These are phyloP conservation scores for Xylariaceae sp. DNA, from an alignment of 2,329 filamentous ascomycete species.

Conservation along the genomic window DNA sequence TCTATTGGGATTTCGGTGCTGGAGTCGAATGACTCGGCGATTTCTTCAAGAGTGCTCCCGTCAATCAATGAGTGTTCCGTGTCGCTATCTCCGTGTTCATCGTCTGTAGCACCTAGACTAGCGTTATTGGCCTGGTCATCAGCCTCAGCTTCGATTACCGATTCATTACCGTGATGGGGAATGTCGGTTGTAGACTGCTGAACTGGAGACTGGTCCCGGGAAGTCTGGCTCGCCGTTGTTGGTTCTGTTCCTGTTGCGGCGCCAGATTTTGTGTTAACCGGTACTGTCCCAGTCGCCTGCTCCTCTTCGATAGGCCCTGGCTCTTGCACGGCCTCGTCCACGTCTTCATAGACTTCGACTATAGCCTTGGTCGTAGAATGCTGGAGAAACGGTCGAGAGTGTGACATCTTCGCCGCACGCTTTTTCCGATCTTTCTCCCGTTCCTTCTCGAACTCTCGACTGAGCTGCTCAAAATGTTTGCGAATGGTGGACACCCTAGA, in stretches of 20 bases:
- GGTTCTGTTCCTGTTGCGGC: slow-evolving; percentile 20
- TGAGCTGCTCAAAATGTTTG: slow-evolving; percentile 94
- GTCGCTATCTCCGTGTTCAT: slow-evolving; percentile 71
- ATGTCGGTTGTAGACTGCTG: slow-evolving; percentile 34
- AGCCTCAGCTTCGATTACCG: slow-evolving; percentile 45
- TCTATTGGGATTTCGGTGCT: slow-evolving; percentile 67
- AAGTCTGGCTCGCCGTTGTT: slow-evolving; percentile 4
- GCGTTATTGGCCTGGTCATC: slow-evolving; percentile 50
- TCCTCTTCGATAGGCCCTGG: slow-evolving; percentile 69
- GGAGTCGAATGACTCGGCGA: slow-evolving; percentile 64
- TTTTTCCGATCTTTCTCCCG: slow-evolving; percentile 82
- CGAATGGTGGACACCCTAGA: slow-evolving; percentile 89
- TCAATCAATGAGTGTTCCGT: slow-evolving; percentile 70
- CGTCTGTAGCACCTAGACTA: slow-evolving; percentile 66
- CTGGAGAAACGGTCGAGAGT: slow-evolving; percentile 78
- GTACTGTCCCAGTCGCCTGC: slow-evolving; percentile 40
- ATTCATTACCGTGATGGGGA: slow-evolving; percentile 33
- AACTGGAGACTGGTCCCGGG: slow-evolving; percentile 13
- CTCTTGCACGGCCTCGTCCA: slow-evolving; percentile 89
- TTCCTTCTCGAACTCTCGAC: slow-evolving; percentile 94
- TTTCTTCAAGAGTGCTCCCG: slow-evolving; percentile 66
- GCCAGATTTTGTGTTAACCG: slow-evolving; percentile 37
- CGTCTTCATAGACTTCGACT: slow-evolving; percentile 93
- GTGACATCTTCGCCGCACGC: slow-evolving; percentile 73
- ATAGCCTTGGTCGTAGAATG: slow-evolving; percentile 92